These are phyloP conservation scores for Mucor indicus DNA, from an alignment of 371 early-diverging fungal species.

Conservation along the genomic window DNA sequence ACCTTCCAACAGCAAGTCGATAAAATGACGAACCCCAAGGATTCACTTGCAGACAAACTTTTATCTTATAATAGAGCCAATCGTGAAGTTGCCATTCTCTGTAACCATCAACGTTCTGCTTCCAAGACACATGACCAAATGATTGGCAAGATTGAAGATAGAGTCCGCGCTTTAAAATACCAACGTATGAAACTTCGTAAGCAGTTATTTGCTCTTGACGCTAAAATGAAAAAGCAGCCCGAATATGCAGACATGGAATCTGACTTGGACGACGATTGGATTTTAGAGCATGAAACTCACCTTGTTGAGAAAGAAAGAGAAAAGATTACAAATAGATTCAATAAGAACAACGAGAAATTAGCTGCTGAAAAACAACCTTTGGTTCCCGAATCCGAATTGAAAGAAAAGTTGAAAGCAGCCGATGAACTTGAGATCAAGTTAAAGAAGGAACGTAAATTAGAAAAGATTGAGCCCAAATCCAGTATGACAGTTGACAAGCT, in stretches of 20 bases:
- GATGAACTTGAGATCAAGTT: constrained; percentile 45
- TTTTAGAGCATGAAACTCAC: constrained; percentile 54
- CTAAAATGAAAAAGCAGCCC: constrained; percentile 69
- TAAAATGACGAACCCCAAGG: constrained; percentile 64
- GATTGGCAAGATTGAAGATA: constrained; percentile 81
- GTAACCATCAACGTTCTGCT: constrained; percentile 95
- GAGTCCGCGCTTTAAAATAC: constrained; percentile 82
- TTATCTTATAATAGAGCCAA: constrained; percentile 96
- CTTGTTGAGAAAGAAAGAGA: constrained; percentile 63
- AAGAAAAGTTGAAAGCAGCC: constrained; percentile 54
- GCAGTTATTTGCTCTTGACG: constrained; percentile 66
- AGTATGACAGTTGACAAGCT: constrained; percentile 59
- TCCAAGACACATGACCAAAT: constrained; percentile 75
- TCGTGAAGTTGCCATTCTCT: constrained; percentile 93
- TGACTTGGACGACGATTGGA: constrained; percentile 84
- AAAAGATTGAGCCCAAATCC: constrained; percentile 32
- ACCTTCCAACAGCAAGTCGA: constrained; percentile 90
- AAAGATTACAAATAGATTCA: constrained; percentile 55
- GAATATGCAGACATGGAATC: constrained; percentile 66
- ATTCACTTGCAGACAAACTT: constrained; percentile 79
- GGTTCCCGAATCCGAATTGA: constrained; percentile 48
- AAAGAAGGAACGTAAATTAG: constrained; percentile 49
- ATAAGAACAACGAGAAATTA: constrained; percentile 71
- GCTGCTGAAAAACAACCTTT: constrained; percentile 56
- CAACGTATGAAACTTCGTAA: constrained; percentile 70